Base-by-base conservation (phyloP, 129 eudicot species). In the Pittosporum tobira region DNA sequence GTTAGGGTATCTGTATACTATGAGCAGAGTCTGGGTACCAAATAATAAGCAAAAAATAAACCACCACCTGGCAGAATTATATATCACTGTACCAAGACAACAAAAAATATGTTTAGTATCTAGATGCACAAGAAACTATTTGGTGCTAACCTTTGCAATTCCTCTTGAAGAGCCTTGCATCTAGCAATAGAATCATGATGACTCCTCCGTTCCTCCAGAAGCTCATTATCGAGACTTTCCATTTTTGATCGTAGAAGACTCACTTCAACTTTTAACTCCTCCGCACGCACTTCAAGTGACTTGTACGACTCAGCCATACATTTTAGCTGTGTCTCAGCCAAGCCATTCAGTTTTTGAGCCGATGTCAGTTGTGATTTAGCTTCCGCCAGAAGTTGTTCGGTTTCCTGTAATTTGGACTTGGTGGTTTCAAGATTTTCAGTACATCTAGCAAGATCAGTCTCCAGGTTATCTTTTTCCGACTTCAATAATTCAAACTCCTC, bases 241-340 rank as follows among this genome's bases (percentile, higher is more conserved):
- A 80, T 73, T 77, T 79, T 84, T 24, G 85, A 71, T 59, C 63
- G 79, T 19, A 93, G 81, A 59, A 68, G 66, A 63, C 81, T 77
- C 12, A 84, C 75, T 70, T 84, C 88, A 57, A 68, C 57, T 48
- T 93, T 83, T 57, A 93, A 71, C 47, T 73, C 88, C 57, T 76
- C 86, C 9, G 99, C 86, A 37, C 90, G 88, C 24, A 62, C 82
- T 73, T 93, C 99, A 26, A 93, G 96, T 20, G 90, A 79, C 22
- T 84, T 87, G 66, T 93, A 93, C 15, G 99, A 87, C 69, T 93
- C 99, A 11, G 99, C 88, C 99, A 93, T 93, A 67, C 99, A 93
- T 78, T 93, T 93, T 36, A 93, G 88, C 75, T 93, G 99, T 36
- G 96, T 93, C 77, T 93, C 99, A 5, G 88, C 88, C 85, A 93